Evolutionary conservation across 495 filamentous ascomycete species (phyloP).

Genomic region (Achaetomiella virescens): DNA sequence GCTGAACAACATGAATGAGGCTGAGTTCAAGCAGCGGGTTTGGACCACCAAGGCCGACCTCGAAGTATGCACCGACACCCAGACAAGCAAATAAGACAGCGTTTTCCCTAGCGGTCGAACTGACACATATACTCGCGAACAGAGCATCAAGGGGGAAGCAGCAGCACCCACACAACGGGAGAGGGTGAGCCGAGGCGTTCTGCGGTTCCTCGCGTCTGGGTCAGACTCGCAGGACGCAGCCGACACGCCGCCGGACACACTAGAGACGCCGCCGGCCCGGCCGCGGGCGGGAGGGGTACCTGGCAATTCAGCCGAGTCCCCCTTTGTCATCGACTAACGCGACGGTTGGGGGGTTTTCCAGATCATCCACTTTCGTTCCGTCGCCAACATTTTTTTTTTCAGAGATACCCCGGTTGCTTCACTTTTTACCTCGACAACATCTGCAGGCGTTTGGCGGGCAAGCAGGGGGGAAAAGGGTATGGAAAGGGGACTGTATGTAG

Average conservation of each 20-base stretch:
- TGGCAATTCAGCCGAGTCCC: constrained; percentile 20
- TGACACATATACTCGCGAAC: not conserved
- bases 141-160: too few species aligned
- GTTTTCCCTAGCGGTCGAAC: not conserved
- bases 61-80: constrained; percentile 16
- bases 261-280: too few species aligned
- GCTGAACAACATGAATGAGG: constrained; percentile 10
- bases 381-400: not conserved
- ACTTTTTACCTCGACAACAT: not conserved
- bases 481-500: too few species aligned
- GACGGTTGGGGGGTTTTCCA: not conserved
- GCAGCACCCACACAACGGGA: not conserved
- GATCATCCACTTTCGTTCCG: not conserved
- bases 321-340: constrained; percentile 15
- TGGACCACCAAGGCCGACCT: constrained; percentile 14
- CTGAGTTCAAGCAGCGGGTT: constrained; percentile 10
- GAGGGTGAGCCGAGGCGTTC: not conserved
- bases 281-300: constrained; percentile 1
- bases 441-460: too few species aligned
- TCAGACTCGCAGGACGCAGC: not conserved
- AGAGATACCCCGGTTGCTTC: constrained; percentile 16
- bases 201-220: constrained; percentile 4
- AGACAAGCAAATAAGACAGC: not conserved
- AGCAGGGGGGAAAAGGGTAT: too few species aligned
- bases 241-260: not conserved